Evolutionary conservation across 2,329 filamentous ascomycete species (phyloP), one percentile per base, ranked within the genome.

Genomic region (Annulohypoxylon truncatum): DNA sequence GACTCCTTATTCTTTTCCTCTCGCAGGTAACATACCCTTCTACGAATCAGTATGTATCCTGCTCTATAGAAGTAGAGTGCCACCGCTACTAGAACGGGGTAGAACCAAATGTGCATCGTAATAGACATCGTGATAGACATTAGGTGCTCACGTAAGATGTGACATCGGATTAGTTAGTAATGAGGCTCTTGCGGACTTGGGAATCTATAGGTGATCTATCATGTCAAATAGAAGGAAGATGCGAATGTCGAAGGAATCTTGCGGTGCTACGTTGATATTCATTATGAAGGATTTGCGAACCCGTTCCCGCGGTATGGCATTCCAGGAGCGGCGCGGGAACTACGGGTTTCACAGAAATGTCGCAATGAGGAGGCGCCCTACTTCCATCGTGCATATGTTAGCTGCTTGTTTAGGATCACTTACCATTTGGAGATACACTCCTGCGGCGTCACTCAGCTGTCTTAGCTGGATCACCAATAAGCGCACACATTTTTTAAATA

Each of bases 101-200:
- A 53, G 3, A 62, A 24, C 63, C 57, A 66, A 18, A 58, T 58
- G 13, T 56, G 44, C 40, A 53, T 53, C 47, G 47, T 66, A 48
- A 48, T 48, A 48, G 44, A 48, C 44, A 48, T 48, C n/a, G 24
- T 48, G 44, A 48, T 29, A 48, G 44, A 48, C 24, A 48, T 48
- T 9, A 15, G 22, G 44, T 29, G 8, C 13, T 48, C 24, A 48
- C 9, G 4, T 26, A 9, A 18, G 44, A 13, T 29, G 7, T n/a
- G 10, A 24, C 22, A 48, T 15, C n/a, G 24, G 26, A 15, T 24
- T 26, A n/a, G 22, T 6, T 48, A n/a, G 24, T 9, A 18, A 15
- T 28, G 24, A 15, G 24, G 24, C 22, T 48, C 13, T 9, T 15
- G 24, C 6, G 24, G 24, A 18, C 44, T 28, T 48, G 44, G 24